These are phyloP conservation scores for Malus sieversii DNA, from an alignment of 306 rosid genomes.

Conservation along the genomic window DNA sequence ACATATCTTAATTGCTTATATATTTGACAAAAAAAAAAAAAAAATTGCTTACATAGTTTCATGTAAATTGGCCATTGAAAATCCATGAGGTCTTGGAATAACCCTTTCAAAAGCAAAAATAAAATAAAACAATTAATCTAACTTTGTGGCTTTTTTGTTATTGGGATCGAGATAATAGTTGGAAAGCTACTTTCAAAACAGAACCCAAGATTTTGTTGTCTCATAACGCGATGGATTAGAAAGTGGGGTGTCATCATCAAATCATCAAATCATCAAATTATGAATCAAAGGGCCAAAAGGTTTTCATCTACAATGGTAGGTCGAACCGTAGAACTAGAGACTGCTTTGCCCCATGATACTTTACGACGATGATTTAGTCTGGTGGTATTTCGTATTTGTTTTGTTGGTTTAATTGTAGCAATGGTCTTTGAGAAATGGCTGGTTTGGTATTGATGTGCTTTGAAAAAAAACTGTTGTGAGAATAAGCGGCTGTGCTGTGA, in stretches of 20 bases:
- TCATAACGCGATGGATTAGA: conserved; percentile 20
- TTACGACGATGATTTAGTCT: no score
- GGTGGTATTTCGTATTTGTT: no score
- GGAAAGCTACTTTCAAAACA: conserved; percentile 37
- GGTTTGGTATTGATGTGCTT: no score
- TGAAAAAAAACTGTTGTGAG: no score
- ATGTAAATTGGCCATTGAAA: neutral
- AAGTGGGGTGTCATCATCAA: conserved; percentile 17
- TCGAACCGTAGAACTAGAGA: neutral
- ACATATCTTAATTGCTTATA: no score
- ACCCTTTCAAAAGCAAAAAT: neutral
- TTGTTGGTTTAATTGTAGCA: no score
- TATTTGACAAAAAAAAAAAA: no score
- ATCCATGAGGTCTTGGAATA: neutral
- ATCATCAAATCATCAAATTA: neutral
- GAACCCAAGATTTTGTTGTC: conserved; percentile 40
- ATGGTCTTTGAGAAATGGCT: no score
- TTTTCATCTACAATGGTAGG: neutral
- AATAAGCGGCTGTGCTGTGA: no score
- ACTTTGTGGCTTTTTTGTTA: conserved; percentile 15
- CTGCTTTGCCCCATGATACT: no score
- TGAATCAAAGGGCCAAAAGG: conserved; percentile 3
- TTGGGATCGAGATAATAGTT: conserved; percentile 21
- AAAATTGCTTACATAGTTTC: no score
- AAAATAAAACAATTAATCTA: neutral